Evolutionary conservation across 176 grass and related monocot species (phyloP).

Genomic region (Luzula sylvatica): DNA sequence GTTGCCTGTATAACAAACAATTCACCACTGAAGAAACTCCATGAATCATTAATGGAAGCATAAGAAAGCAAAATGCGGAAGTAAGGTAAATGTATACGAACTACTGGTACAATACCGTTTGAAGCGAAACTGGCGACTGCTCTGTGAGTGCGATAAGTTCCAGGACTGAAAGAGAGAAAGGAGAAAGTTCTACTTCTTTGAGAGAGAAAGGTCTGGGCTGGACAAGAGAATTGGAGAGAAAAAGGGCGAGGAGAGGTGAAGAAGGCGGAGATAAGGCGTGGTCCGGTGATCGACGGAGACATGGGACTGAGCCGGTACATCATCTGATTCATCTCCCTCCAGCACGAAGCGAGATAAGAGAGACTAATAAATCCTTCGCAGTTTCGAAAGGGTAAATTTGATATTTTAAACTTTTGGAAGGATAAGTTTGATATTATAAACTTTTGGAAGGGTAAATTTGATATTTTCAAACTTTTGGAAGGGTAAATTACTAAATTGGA

Average conservation of each 20-base stretch:
- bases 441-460: too few species aligned
- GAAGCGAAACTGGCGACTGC: slow-evolving; percentile 1
- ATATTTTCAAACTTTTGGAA: too few species aligned
- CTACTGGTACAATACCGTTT: neutral
- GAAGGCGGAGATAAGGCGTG: slow-evolving; percentile 18
- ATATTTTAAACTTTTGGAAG: too few species aligned
- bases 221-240: neutral
- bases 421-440: too few species aligned
- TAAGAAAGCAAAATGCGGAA: neutral
- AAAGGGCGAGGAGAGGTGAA: neutral
- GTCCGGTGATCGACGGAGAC: slow-evolving; percentile 15
- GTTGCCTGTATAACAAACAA: slow-evolving; percentile 27
- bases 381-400: too few species aligned
- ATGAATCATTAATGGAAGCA: neutral
- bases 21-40: neutral
- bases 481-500: too few species aligned
- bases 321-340: too few species aligned
- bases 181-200: neutral
- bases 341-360: too few species aligned
- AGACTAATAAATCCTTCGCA: too few species aligned
- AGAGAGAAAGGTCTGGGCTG: neutral
- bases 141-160: neutral
- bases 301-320: slow-evolving; percentile 44
- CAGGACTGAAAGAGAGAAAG: slow-evolving; percentile 3
- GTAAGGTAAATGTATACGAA: neutral